Evolutionary conservation across 176 grass and related monocot species (phyloP).

Genomic region (Aegilops longissima): DNA sequence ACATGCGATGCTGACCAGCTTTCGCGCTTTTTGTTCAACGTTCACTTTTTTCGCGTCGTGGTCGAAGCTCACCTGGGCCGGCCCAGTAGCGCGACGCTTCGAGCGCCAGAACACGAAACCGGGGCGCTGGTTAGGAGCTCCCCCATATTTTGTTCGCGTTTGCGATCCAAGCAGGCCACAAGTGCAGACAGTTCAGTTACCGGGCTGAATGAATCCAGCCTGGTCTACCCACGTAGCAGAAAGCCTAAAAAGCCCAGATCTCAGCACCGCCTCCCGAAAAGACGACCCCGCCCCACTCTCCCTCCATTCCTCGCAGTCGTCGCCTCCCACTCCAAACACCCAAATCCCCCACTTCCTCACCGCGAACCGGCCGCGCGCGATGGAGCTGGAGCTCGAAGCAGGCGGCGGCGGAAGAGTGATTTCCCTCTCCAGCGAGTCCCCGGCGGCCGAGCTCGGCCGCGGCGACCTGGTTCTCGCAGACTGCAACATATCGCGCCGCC

Average conservation of each 20-base stretch:
- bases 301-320: not conserved
- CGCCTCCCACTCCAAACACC: not conserved
- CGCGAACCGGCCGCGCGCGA: not conserved
- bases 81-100: too few relatives aligned
- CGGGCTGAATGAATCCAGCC: too few relatives aligned
- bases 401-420: not conserved
- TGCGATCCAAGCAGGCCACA: too few relatives aligned
- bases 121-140: too few relatives aligned
- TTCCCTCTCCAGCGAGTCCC: slow-evolving; percentile 3
- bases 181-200: too few relatives aligned
- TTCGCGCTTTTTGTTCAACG: too few relatives aligned
- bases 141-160: too few relatives aligned
- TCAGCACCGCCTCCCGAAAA: not conserved
- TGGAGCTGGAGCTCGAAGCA: slow-evolving; percentile 42
- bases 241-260: not conserved
- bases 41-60: too few relatives aligned
- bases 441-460: slow-evolving; percentile 21
- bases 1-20: too few relatives aligned
- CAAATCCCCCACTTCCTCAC: not conserved
- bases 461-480: slow-evolving; percentile 24
- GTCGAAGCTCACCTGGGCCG: too few relatives aligned
- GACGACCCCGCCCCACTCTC: not conserved
- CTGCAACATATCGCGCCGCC: slow-evolving; percentile 56
- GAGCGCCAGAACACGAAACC: too few relatives aligned
- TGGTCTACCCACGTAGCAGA: not conserved